Base-by-base conservation (phyloP, 2,329 filamentous ascomycete genomes). In the Reticulascus tulasneorum region DNA sequence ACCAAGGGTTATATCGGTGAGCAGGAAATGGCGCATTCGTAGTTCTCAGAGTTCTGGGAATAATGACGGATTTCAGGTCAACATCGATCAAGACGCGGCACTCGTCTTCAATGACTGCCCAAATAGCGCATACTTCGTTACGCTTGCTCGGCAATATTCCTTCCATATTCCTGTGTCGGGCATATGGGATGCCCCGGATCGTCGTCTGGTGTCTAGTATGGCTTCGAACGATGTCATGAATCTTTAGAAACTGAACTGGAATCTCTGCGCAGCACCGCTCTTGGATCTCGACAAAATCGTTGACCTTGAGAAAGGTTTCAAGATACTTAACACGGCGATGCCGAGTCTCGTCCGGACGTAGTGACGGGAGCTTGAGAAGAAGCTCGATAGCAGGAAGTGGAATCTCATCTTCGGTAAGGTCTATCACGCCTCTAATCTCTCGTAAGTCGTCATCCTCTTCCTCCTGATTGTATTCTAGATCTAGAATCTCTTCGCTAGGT, bases 21-120 rank as follows among this genome's bases (percentile, higher is more conserved):
- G 52, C 37, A 0, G 72, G 71, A 27, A 67, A 78, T 0, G 54
- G 47, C 0, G 64, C 53, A 39, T 86, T 87, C 0, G 81, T 86
- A 3, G 71, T 55, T 1, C 65, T 50, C 0, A 85, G 54, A 0
- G 51, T 51, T 1, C 75, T 58, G 7, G 65, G 55, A 2, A 54
- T 43, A 3, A 62, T 47, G 0, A 81, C 59, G 0, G 60, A 40
- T 0, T 45, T 32, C 0, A 70, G 37, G 0, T 54, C 27, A 0
- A 81, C 50, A 3, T 77, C 69, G 0, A 71, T 46, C 0, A 65
- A 38, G 0, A 61, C 53, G 4, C 58, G 42, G 1, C 44, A 39
- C 23, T 71, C 63, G 6, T 64, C 55, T 0, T 56, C 37, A 6
- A 64, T 55, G 4, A 65, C 43, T 4, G 68, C 55, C 2, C 75